A percentile compares a stretch with the other conserved stretches of the same genome.
These are phyloP conservation scores for Mortierella sp. DNA, from an alignment of 371 early-diverging fungal genomes.

Conservation along the genomic window DNA sequence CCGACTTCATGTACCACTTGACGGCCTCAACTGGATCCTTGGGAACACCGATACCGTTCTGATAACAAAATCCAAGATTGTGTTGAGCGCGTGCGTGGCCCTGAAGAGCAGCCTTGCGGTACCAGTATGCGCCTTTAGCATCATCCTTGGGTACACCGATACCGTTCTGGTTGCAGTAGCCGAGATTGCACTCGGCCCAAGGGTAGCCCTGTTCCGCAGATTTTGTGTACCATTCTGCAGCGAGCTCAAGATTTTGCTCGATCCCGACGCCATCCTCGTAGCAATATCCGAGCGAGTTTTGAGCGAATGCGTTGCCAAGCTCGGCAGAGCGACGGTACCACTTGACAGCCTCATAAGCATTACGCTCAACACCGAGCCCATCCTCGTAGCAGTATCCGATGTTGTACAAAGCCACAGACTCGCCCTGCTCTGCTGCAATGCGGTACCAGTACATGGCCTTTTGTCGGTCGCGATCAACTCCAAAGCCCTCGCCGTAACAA, in stretches of 20 bases:
- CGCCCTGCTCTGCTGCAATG: conserved; percentile 79
- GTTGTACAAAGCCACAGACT: conserved; percentile 75
- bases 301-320: conserved; percentile 76
- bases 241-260: conserved; percentile 69
- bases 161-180: conserved; percentile 81
- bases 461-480: conserved; percentile 68
- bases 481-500: conserved; percentile 85
- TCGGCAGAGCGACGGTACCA: conserved; percentile 78
- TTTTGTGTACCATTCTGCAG: conserved; percentile 77
- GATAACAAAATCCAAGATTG: conserved; percentile 85
- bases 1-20: conserved; percentile 79
- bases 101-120: conserved; percentile 78
- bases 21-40: conserved; percentile 67
- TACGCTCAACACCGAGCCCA: conserved; percentile 81
- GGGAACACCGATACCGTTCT: conserved; percentile 83
- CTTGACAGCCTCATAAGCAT: conserved; percentile 74
- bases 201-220: conserved; percentile 84
- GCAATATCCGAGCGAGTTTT: conserved; percentile 87
- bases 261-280: conserved; percentile 88
- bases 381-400: conserved; percentile 85
- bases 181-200: conserved; percentile 84
- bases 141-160: conserved; percentile 75
- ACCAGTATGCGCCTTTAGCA: conserved; percentile 70
- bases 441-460: conserved; percentile 86
- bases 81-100: conserved; percentile 70